Evolutionary conservation across 768 basidiomycete species (phyloP).

Genomic region (Hortiboletus campestris): DNA sequence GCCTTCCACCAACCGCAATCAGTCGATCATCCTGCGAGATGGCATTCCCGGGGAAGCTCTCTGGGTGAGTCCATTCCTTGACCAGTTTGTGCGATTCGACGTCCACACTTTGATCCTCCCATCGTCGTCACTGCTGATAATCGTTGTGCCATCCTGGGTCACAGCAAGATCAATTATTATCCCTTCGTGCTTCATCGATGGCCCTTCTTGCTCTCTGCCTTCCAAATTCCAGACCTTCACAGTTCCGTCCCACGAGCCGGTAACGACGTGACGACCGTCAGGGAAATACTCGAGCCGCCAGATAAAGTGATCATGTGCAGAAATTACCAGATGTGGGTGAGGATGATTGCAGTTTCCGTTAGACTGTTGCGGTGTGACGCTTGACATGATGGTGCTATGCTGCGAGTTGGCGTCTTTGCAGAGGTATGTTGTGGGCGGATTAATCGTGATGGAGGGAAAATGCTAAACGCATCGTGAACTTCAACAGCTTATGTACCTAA

Average conservation of each 20-base stretch:
- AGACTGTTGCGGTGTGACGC: too few relatives aligned
- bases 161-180: neutral
- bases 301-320: neutral
- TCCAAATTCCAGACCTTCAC: slow-evolving; percentile 4
- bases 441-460: too few relatives aligned
- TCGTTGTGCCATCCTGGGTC: neutral
- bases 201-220: slow-evolving; percentile 1
- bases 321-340: neutral
- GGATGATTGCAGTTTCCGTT: too few relatives aligned
- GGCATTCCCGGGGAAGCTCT: neutral
- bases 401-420: neutral
- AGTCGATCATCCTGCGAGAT: slow-evolving; percentile 2
- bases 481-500: too few relatives aligned
- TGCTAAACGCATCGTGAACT: too few relatives aligned
- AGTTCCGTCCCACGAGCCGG: neutral
- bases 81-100: neutral
- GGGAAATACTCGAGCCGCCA: neutral
- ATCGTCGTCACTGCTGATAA: neutral
- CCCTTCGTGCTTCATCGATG: neutral
- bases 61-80: slow-evolving; percentile 1
- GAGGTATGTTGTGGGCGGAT: too few relatives aligned
- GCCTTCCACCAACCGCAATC: neutral
- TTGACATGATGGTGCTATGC: neutral
- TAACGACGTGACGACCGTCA: slow-evolving; percentile 6
- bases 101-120: slow-evolving; percentile 1